A percentile compares a stretch with the other conserved stretches of the same genome.
phyloP scores from a whole-genome alignment of 1,139 yeast species.

The Protomyces inouyei region DNA sequence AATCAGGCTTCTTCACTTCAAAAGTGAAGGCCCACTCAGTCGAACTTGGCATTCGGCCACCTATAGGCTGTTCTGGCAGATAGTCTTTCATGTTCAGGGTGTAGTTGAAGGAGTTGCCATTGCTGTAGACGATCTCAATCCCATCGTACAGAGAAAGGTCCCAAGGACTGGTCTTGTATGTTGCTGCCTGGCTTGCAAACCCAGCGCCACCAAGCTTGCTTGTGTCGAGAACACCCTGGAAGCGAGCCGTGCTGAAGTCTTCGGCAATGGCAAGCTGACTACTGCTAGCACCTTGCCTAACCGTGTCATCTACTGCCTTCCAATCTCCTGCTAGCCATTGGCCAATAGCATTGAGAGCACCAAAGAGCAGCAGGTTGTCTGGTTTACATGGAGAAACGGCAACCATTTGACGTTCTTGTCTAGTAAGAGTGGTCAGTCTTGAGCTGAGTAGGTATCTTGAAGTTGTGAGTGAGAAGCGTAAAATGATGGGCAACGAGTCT shows the following conservation, averaged over 20 bases:
- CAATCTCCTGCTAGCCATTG: background rate
- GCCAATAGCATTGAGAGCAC: too few relatives aligned
- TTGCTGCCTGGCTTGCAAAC: slow-evolving; percentile 9
- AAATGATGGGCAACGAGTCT: too few relatives aligned
- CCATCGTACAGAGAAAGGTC: slow-evolving; percentile 18
- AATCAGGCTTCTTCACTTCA: background rate
- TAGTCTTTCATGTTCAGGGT: slow-evolving; percentile 21
- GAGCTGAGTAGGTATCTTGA: too few relatives aligned
- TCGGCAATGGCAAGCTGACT: slow-evolving; percentile 2
- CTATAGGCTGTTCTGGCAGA: slow-evolving; percentile 3
- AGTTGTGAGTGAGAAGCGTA: too few relatives aligned
- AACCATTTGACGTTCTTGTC: too few relatives aligned
- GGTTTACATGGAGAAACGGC: too few relatives aligned
- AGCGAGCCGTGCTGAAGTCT: slow-evolving; percentile 12
- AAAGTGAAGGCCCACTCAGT: slow-evolving; percentile 14
- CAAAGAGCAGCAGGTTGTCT: too few relatives aligned
- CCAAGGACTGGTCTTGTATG: slow-evolving; percentile 4
- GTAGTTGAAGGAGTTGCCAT: slow-evolving; percentile 12
- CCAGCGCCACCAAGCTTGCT: slow-evolving; percentile 29
- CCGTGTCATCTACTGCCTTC: slow-evolving; percentile 16
- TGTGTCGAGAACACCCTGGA: slow-evolving; percentile 27
- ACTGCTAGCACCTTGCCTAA: slow-evolving; percentile 26
- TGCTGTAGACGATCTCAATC: slow-evolving; percentile 13
- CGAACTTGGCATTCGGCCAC: slow-evolving; percentile 12
- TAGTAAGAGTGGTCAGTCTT: too few relatives aligned